These are phyloP conservation scores for Calycina herbarum DNA, from an alignment of 2,329 filamentous ascomycete genomes.

Conservation along the genomic window DNA sequence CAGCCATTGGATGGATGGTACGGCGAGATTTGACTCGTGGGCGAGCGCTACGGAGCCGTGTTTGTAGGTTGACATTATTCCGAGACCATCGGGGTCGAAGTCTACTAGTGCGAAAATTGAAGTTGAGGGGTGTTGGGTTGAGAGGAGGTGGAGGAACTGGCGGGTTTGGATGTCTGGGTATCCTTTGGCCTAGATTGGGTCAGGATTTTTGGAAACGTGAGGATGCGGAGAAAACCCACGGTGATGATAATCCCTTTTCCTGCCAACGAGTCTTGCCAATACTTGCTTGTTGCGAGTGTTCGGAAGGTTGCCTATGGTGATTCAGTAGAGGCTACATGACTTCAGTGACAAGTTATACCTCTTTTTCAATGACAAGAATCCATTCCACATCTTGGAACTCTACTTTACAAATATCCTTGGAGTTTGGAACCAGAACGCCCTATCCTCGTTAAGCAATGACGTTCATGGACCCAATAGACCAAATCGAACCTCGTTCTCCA, in stretches of 20 bases:
- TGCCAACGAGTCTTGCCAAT: slow-evolving; percentile 50
- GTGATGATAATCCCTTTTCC: slow-evolving; percentile 68
- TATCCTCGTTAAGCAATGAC: not conserved
- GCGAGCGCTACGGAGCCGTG: slow-evolving; percentile 62
- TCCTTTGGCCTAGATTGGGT: slow-evolving; percentile 65
- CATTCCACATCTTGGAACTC: slow-evolving; percentile 54
- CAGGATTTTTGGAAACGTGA: not conserved
- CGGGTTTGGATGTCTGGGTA: slow-evolving; percentile 76
- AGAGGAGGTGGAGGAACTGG: slow-evolving; percentile 59
- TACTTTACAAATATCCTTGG: slow-evolving; percentile 50
- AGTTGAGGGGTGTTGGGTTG: slow-evolving; percentile 47
- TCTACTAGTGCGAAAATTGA: slow-evolving; percentile 68
- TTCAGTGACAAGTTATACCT: slow-evolving; percentile 47
- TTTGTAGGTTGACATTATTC: slow-evolving; percentile 73
- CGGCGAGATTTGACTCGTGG: slow-evolving; percentile 55
- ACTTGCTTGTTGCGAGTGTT: slow-evolving; percentile 58
- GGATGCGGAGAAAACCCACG: slow-evolving; percentile 43
- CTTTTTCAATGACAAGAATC: slow-evolving; percentile 78
- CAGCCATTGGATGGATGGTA: slow-evolving; percentile 61
- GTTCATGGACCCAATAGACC: too few relatives aligned
- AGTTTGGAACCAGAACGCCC: slow-evolving; percentile 61
- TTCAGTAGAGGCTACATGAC: slow-evolving; percentile 25
- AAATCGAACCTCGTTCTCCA: slow-evolving; percentile 41
- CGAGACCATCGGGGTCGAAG: slow-evolving; percentile 74
- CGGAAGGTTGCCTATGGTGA: slow-evolving; percentile 68